Conservation (phyloP, 2,329 filamentous ascomycete species). For the Colletotrichum filicis region DNA sequence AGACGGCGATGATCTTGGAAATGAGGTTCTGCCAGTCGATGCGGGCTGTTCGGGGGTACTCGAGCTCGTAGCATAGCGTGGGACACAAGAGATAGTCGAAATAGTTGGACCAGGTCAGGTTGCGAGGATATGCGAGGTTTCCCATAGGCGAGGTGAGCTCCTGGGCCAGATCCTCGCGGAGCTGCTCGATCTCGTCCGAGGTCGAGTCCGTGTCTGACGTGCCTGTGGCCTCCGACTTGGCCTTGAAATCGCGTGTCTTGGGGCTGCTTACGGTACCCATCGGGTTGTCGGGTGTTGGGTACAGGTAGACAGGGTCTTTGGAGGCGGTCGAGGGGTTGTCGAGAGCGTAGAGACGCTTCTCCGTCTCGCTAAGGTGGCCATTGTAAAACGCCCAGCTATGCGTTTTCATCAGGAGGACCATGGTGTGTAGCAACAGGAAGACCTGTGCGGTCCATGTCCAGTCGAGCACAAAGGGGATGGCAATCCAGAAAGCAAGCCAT, state of each 20-base stretch:
- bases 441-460: slow-evolving; percentile 99
- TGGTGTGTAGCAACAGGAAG: slow-evolving; percentile 89
- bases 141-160: slow-evolving; percentile 94
- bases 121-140: slow-evolving; percentile 88
- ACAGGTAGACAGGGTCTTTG: slow-evolving; percentile 77
- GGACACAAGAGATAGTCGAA: slow-evolving; percentile 90
- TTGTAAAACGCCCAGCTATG: slow-evolving; percentile 99
- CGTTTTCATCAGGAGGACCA: slow-evolving; percentile 98
- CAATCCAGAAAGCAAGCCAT: slow-evolving; percentile 88
- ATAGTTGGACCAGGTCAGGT: slow-evolving; percentile 86
- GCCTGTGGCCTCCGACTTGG: slow-evolving; percentile 36
- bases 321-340: slow-evolving; percentile 74
- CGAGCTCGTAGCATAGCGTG: slow-evolving; percentile 96
- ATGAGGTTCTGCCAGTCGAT: slow-evolving; percentile 85
- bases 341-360: slow-evolving; percentile 81
- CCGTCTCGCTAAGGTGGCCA: slow-evolving; percentile 89
- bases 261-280: slow-evolving; percentile 49
- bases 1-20: slow-evolving; percentile 88
- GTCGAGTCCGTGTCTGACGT: slow-evolving; percentile 44
- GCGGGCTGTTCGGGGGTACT: slow-evolving; percentile 85
- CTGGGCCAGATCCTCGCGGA: slow-evolving; percentile 87
- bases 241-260: slow-evolving; percentile 30
- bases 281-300: slow-evolving; percentile 71
- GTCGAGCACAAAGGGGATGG: slow-evolving; percentile 82
- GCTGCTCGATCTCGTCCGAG: slow-evolving; percentile 68